Evolutionary conservation across 805 yeast genomes (phyloP), one percentile per base, ranked within the genome.

Genomic region (Kodamaea fukazawae): DNA sequence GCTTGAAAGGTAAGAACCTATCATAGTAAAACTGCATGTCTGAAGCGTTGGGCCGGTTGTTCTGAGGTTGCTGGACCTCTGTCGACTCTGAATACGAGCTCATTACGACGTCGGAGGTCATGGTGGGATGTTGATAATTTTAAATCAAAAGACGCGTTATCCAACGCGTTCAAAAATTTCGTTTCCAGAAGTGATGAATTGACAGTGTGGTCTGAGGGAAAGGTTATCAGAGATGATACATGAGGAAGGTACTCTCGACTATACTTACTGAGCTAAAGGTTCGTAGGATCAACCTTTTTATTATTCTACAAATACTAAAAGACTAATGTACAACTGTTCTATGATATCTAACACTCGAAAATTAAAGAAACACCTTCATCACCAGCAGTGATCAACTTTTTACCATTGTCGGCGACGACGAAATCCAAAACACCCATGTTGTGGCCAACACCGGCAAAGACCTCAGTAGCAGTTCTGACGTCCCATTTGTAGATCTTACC

Each of bases 311-410:
- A n/a, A n/a, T n/a, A n/a, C n/a, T n/a, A n/a, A 20, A 20, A 6
- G 23, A 20, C 23, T 20, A 20, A 20, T 20, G 23, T 20, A 20
- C 23, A 20, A 20, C 23, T 20, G 8, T 20, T 20, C 23, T 20
- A 20, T 20, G 23, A 20, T n/a, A 20, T 27, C 29, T 11, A n/a
- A n/a, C 14, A 27, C 20, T 37, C 70, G 51, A 80, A 89, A 8
- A 91, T 77, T 48, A 91, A 69, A 9, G 95, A 79, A 23, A 93
- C 96, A 50, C 96, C 96, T 62, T 93, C 99, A 60, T 93, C 99
- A 48, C 97, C 97, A 10, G 96, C 99, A 14, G 97, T 87, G 27
- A 89, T 74, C 32, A 93, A 55, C 58, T 82, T 81, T 37, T 75
- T 72, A 18, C 88, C 91, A 33, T 76, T 65, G 29, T 78, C 80